Base-by-base conservation (phyloP, 2,329 filamentous ascomycete genomes). In the Fusarium sp. region DNA sequence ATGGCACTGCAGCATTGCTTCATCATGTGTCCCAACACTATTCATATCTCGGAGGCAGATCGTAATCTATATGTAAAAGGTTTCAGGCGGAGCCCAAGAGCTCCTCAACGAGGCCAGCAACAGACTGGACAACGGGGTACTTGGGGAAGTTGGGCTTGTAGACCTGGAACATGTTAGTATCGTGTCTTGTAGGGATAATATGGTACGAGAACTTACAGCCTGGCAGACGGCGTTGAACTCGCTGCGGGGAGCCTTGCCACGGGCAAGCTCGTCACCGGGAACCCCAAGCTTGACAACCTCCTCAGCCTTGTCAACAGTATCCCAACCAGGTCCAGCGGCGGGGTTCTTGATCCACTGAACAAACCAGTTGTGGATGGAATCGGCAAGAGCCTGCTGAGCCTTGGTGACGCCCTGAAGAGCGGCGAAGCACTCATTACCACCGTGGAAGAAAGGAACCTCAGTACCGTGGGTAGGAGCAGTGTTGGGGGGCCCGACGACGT, bases 331-430 rank as follows among this genome's bases (percentile, higher is more conserved):
- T 3, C 83, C 82, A 10, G 80, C 82, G 35, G 79, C 65, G 0
- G 84, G 84, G 70, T 84, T 80, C 78, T 85, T 85, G 70, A 85
- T 84, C 83, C 83, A 85, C 8, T 76, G 72, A 5, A 85, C 82
- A 32, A 85, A 83, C 83, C 83, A 85, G 55, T 80, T 77, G 55
- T 85, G 81, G 36, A 82, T 82, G 17, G 78, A 83, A 63, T 85
- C 82, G 8, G 84, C 84, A 18, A 85, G 75, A 3, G 79, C 81
- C 60, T 85, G 84, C 58, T 85, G 77, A 1, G 76, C 82, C 0
- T 74, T 72, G 6, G 83, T 85, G 18, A 85, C 83, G 12, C 72
- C 75, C 4, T 63, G 47, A 1, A 82, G 72, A 1, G 73, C 68
- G 18, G 76, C 73, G 61, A 85, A 85, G 67, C 81, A 84, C 67